Percentiles rank a stretch among this genome's conserved stretches.
These are phyloP conservation scores for Aureobasidium mangrovei DNA, from an alignment of 2,329 filamentous ascomycete genomes.

Conservation along the genomic window DNA sequence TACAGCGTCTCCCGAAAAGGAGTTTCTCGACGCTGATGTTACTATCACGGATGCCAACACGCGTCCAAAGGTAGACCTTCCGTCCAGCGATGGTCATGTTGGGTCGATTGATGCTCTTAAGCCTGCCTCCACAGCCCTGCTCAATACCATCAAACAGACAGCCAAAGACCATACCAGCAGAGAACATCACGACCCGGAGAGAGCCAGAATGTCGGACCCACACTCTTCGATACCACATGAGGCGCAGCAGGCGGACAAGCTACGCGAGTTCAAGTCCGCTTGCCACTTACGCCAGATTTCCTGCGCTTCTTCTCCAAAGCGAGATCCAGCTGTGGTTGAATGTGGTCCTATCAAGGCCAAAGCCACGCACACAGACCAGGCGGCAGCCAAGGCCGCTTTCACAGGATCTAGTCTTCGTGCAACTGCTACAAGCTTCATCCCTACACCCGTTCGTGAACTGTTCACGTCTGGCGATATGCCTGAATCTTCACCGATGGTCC, in stretches of 20 bases:
- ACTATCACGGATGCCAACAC: no score
- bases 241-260: not conserved
- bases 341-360: not conserved
- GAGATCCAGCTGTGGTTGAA: constrained; percentile 1
- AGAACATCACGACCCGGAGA: not conserved
- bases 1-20: not conserved
- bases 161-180: not conserved
- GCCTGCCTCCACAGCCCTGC: not conserved
- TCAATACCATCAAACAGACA: constrained; percentile 6
- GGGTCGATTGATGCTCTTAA: not conserved
- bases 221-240: not conserved
- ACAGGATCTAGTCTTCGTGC: constrained; percentile 14
- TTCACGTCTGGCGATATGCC: not conserved
- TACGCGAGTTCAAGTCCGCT: not conserved
- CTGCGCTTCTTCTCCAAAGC: not conserved
- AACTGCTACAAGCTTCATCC: constrained; percentile 14
- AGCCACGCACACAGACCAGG: not conserved
- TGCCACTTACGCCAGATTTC: not conserved
- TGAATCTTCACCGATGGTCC: not conserved
- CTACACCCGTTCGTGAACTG: not conserved
- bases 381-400: not conserved
- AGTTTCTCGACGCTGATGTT: not conserved
- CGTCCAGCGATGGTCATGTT: not conserved
- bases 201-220: not conserved
- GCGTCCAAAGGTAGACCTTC: not conserved